Percentiles rank a stretch among this genome's conserved stretches.
phyloP scores from a whole-genome alignment of 768 basidiomycete species.

The Rhizopogon vinicolor region DNA sequence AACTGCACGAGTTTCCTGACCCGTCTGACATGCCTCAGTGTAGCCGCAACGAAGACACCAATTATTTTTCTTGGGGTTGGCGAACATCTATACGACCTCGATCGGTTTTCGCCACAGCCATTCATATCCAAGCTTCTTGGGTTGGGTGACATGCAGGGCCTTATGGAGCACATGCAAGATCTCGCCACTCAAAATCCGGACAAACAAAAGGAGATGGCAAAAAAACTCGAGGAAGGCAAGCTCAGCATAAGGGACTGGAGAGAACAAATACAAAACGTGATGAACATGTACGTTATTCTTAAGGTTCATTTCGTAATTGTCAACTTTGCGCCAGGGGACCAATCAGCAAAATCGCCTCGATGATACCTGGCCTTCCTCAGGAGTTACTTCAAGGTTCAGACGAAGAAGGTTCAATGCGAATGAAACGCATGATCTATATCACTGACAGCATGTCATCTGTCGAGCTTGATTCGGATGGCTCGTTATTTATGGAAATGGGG shows the following conservation, averaged over 20 bases:
- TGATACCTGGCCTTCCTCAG: constrained; percentile 96
- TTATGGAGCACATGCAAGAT: constrained; percentile 99
- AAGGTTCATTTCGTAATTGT: constrained; percentile 1
- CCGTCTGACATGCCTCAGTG: constrained; percentile 41
- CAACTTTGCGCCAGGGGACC: constrained; percentile 71
- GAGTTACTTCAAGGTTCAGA: constrained; percentile 89
- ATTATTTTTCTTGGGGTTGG: constrained; percentile 99
- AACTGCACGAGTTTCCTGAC: not conserved
- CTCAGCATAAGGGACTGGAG: constrained; percentile 96
- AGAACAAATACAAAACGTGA: constrained; percentile 95
- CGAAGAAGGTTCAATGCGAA: constrained; percentile 83
- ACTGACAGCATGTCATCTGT: constrained; percentile 94
- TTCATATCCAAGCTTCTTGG: constrained; percentile 97
- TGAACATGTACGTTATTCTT: constrained; percentile 79
- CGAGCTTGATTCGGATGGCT: constrained; percentile 94
- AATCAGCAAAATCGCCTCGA: constrained; percentile 95
- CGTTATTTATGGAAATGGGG: constrained; percentile 79
- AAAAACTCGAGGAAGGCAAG: constrained; percentile 96
- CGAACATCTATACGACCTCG: constrained; percentile 96
- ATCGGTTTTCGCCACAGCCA: constrained; percentile 92
- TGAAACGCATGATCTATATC: constrained; percentile 99
- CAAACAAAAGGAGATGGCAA: constrained; percentile 96
- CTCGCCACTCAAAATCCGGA: constrained; percentile 91
- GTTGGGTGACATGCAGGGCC: constrained; percentile 92
- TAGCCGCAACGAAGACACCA: constrained; percentile 97